Conservation (phyloP, 345 rosid species). For the Angophora floribunda region DNA sequence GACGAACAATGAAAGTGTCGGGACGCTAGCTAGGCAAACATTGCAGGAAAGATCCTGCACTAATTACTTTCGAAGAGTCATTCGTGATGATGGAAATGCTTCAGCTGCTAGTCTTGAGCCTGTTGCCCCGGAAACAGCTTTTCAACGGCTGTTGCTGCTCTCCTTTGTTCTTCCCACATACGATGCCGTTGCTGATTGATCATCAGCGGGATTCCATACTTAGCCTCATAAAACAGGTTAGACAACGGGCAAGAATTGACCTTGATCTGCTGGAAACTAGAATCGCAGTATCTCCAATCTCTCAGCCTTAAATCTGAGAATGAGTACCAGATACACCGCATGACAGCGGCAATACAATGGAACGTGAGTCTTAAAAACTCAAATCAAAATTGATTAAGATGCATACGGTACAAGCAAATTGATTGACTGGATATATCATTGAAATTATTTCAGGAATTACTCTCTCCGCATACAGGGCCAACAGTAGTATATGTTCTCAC, state of each 20-base stretch:
- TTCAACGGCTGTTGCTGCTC: constrained; percentile 85
- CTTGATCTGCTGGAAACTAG: neutral
- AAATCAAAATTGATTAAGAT: neutral
- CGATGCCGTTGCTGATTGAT: neutral
- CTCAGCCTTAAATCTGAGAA: neutral
- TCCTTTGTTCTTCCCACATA: constrained; percentile 76
- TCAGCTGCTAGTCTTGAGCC: constrained; percentile 29
- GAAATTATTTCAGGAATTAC: neutral
- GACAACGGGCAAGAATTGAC: neutral
- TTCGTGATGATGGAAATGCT: constrained; percentile 33
- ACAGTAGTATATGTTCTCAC: neutral
- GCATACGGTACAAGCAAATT: neutral
- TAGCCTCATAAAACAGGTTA: neutral
- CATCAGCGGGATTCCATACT: neutral
- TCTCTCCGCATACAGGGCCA: neutral
- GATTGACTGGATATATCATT: neutral
- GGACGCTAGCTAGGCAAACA: constrained; percentile 35
- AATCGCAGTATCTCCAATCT: neutral
- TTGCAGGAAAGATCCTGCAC: constrained; percentile 66
- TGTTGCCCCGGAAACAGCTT: constrained; percentile 80
- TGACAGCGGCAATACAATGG: neutral
- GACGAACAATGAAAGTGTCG: constrained; percentile 13
- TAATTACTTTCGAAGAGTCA: constrained; percentile 55
- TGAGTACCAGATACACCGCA: neutral
- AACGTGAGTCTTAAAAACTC: neutral